phyloP scores from a whole-genome alignment of 148 eudicot genomes.

The Nepenthes mirabilis region DNA sequence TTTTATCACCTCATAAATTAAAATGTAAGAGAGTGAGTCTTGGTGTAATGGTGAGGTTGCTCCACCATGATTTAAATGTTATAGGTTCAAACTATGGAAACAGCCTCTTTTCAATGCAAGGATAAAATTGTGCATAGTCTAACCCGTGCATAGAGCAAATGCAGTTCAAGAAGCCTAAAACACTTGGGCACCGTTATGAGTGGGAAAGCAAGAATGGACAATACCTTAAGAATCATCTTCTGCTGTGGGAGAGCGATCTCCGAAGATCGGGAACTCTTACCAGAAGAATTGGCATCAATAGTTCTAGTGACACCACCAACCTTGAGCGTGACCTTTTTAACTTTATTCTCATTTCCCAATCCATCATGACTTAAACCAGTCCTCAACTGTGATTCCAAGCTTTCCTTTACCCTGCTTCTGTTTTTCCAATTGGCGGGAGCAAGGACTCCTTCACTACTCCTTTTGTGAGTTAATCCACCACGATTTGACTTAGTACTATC shows the following conservation, averaged over 20 bases:
- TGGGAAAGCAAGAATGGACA: neutral
- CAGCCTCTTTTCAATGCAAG: no score
- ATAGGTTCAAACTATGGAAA: no score
- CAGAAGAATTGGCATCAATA: constrained; percentile 49
- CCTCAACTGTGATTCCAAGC: constrained; percentile 1
- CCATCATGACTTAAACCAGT: constrained; percentile 13
- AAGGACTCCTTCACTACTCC: constrained; percentile 30
- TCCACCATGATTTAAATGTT: no score
- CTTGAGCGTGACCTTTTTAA: constrained; percentile 74
- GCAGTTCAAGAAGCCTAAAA: no score
- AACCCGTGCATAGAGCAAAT: no score
- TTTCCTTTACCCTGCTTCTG: constrained; percentile 21
- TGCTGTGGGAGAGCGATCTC: constrained; percentile 27
- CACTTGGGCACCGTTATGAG: no score
- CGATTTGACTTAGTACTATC: constrained; percentile 14
- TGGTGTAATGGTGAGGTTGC: no score
- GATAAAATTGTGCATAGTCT: no score
- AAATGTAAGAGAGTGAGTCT: no score
- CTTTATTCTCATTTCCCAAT: constrained; percentile 34
- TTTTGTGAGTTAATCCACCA: constrained; percentile 13
- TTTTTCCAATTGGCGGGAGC: constrained; percentile 28
- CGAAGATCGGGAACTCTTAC: constrained; percentile 22
- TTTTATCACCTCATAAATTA: no score
- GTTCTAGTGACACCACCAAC: constrained; percentile 76
- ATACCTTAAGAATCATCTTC: constrained; percentile 42